phyloP scores from a whole-genome alignment of 192 early-diverging fungal genomes.

The Glomus cerebriforme region DNA sequence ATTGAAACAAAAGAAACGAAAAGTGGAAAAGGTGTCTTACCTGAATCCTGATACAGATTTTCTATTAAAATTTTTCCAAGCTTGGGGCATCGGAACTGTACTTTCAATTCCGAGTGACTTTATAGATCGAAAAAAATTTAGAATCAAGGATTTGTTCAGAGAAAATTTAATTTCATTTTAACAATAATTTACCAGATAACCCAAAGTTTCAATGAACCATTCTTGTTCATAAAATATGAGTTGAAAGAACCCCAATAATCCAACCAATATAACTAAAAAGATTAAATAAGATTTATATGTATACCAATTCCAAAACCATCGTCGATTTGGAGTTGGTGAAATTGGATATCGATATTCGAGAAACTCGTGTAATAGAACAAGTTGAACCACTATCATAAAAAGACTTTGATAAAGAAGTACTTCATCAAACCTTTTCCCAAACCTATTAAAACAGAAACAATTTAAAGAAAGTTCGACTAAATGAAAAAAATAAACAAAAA shows the following conservation, averaged over 20 bases:
- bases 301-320: conserved; percentile 49
- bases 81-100: conserved; percentile 59
- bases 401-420: conserved; percentile 58
- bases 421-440: conserved; percentile 50
- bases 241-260: conserved; percentile 34
- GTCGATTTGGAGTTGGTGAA: conserved; percentile 27
- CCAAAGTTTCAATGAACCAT: conserved; percentile 42
- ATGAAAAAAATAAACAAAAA: neutral
- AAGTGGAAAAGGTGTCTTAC: neutral
- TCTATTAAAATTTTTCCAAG: conserved; percentile 46
- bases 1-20: neutral
- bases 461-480: neutral
- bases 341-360: conserved; percentile 42
- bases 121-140: conserved; percentile 5
- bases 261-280: conserved; percentile 36
- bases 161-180: neutral
- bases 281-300: conserved; percentile 41
- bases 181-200: conserved; percentile 28
- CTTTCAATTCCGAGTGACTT: conserved; percentile 56
- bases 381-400: conserved; percentile 55
- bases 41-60: conserved; percentile 56
- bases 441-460: conserved; percentile 28
- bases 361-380: conserved; percentile 52
- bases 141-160: neutral
- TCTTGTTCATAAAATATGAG: conserved; percentile 30